These are phyloP conservation scores for Eutreptiella sp. DNA, from an alignment of 208 protist species.

Conservation along the genomic window DNA sequence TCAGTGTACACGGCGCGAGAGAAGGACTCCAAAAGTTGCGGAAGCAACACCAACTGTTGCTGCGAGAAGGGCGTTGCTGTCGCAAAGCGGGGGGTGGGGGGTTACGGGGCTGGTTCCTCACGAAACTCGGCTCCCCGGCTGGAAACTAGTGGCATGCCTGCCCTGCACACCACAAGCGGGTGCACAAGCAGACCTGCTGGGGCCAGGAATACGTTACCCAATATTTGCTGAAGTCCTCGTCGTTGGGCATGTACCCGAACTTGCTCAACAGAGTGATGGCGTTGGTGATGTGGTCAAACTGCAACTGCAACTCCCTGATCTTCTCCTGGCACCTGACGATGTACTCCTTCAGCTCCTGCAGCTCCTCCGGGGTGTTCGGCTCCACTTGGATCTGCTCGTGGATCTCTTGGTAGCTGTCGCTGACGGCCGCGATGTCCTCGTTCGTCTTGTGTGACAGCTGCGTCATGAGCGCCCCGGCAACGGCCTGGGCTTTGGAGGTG, in stretches of 20 bases:
- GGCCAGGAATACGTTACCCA: slow-evolving; percentile 80
- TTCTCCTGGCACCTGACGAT: slow-evolving; percentile 61
- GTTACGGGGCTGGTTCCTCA: too few species aligned
- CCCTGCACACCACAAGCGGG: too few species aligned
- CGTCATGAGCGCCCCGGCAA: slow-evolving; percentile 63
- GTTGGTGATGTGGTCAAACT: slow-evolving; percentile 59
- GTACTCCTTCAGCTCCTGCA: slow-evolving; percentile 66
- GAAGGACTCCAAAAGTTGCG: too few species aligned
- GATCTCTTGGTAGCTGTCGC: slow-evolving; percentile 61
- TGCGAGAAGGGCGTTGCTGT: too few species aligned
- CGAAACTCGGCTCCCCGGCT: too few species aligned
- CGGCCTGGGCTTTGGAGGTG: slow-evolving; percentile 43
- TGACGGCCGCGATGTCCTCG: slow-evolving; percentile 54
- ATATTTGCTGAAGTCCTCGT: slow-evolving; percentile 67
- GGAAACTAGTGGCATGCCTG: too few species aligned
- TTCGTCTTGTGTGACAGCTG: slow-evolving; percentile 49
- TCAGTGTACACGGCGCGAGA: too few species aligned
- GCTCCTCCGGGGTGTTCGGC: slow-evolving; percentile 74
- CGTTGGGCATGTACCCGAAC: slow-evolving; percentile 61
- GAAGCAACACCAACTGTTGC: too few species aligned
- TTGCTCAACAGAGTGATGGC: slow-evolving; percentile 71
- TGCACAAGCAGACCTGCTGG: too few species aligned
- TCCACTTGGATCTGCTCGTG: slow-evolving; percentile 58
- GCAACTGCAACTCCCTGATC: slow-evolving; percentile 57
- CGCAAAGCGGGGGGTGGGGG: too few species aligned